These are phyloP conservation scores for Panus rudis DNA, from an alignment of 768 basidiomycete species.

Conservation along the genomic window DNA sequence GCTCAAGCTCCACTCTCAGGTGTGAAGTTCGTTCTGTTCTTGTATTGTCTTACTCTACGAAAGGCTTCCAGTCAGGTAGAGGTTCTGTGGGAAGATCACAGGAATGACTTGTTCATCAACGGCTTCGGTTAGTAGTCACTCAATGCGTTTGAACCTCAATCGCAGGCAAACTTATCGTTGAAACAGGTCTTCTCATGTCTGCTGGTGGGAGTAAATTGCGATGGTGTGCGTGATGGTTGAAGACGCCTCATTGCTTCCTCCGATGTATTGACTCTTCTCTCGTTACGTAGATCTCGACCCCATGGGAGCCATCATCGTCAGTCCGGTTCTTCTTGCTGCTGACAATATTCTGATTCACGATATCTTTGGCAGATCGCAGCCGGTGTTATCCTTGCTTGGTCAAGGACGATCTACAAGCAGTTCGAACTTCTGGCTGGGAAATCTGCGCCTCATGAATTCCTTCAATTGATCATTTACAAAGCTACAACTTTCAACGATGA, in stretches of 20 bases:
- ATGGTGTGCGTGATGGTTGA: slow-evolving; percentile 61
- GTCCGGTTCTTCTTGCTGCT: slow-evolving; percentile 18
- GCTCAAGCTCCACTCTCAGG: slow-evolving; percentile 37
- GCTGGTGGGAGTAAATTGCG: slow-evolving; percentile 69
- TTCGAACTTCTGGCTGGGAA: slow-evolving; percentile 88
- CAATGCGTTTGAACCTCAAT: background rate
- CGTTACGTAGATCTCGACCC: slow-evolving; percentile 61
- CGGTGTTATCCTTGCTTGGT: slow-evolving; percentile 79
- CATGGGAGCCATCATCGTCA: slow-evolving; percentile 66
- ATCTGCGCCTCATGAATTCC: slow-evolving; percentile 85
- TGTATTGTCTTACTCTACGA: slow-evolving; percentile 79
- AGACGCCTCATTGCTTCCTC: background rate
- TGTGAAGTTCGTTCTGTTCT: slow-evolving; percentile 79
- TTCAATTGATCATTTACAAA: slow-evolving; percentile 91
- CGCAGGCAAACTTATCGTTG: too few species aligned
- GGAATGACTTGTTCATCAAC: slow-evolving; percentile 89
- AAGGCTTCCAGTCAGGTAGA: slow-evolving; percentile 84
- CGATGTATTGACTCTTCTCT: background rate
- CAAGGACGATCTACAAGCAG: slow-evolving; percentile 65
- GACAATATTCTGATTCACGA: slow-evolving; percentile 8
- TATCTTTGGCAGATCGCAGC: slow-evolving; percentile 51
- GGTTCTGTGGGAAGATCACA: slow-evolving; percentile 95
- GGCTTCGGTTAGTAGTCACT: slow-evolving; percentile 45
- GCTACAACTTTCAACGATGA: slow-evolving; percentile 80
- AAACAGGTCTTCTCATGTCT: slow-evolving; percentile 77